These are phyloP conservation scores for Fraxinus angustifolia DNA, from an alignment of 305 asterid genomes.

Conservation along the genomic window DNA sequence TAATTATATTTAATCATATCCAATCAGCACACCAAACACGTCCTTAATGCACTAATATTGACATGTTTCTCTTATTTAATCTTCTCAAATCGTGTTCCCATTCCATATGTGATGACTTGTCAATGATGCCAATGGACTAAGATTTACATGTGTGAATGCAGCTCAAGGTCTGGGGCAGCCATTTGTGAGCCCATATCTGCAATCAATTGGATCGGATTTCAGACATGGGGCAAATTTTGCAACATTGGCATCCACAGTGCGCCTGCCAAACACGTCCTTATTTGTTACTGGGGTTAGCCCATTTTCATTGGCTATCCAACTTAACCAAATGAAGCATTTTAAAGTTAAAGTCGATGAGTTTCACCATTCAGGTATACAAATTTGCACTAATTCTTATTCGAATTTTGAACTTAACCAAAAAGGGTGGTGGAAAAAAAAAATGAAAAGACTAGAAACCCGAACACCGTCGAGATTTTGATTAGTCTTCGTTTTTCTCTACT, in stretches of 20 bases:
- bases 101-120: neutral
- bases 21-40: neutral
- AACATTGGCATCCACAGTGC: conserved; percentile 73
- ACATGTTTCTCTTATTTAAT: neutral
- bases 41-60: neutral
- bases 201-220: conserved; percentile 74
- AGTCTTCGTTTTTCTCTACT: neutral
- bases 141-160: conserved; percentile 23
- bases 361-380: conserved; percentile 37
- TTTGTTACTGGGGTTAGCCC: conserved; percentile 81
- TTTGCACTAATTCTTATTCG: neutral
- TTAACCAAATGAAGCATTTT: conserved; percentile 64
- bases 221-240: conserved; percentile 89
- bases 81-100: neutral
- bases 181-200: conserved; percentile 68
- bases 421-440: neutral
- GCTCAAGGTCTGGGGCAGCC: conserved; percentile 75
- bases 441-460: neutral
- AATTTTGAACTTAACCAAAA: neutral
- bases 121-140: neutral
- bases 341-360: conserved; percentile 48
- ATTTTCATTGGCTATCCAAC: conserved; percentile 70
- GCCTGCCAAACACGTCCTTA: conserved; percentile 59
- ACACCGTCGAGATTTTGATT: neutral
- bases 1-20: too few relatives aligned